Evolutionary conservation across 2,329 filamentous ascomycete genomes (phyloP).

Genomic region (Cyphellophora europaea): DNA sequence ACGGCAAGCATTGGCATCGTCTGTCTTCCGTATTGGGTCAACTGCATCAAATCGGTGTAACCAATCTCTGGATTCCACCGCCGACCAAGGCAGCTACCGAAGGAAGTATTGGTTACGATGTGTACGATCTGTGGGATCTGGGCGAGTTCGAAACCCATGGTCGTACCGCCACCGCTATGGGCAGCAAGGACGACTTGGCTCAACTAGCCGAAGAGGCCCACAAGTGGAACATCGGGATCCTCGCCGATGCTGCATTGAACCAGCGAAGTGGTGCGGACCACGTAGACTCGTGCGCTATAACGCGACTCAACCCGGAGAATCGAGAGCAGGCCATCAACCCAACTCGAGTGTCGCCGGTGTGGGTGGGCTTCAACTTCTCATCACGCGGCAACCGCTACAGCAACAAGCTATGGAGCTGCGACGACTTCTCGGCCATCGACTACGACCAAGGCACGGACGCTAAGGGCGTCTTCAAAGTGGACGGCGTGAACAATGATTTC

Average conservation of each 20-base stretch:
- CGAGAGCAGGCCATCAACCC: background rate
- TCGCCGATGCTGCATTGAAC: slow-evolving; percentile 64
- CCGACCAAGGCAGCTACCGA: slow-evolving; percentile 56
- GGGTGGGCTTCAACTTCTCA: slow-evolving; percentile 58
- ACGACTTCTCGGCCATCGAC: slow-evolving; percentile 61
- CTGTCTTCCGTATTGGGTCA: slow-evolving; percentile 43
- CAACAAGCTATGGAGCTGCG: slow-evolving; percentile 53
- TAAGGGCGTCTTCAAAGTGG: slow-evolving; percentile 53
- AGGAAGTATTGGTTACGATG: slow-evolving; percentile 57
- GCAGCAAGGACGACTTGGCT: slow-evolving; percentile 50
- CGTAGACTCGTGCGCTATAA: slow-evolving; percentile 58
- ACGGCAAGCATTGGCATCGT: slow-evolving; percentile 49
- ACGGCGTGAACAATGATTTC: slow-evolving; percentile 55
- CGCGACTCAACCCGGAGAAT: slow-evolving; percentile 23
- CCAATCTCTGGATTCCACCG: slow-evolving; percentile 59
- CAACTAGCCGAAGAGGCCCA: slow-evolving; percentile 43
- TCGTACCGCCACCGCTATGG: slow-evolving; percentile 58
- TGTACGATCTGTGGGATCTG: slow-evolving; percentile 61
- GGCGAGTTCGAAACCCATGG: slow-evolving; percentile 68
- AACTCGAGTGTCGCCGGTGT: slow-evolving; percentile 22
- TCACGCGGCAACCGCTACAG: slow-evolving; percentile 53
- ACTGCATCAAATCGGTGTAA: slow-evolving; percentile 51
- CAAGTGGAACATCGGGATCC: slow-evolving; percentile 45
- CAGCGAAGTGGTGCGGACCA: slow-evolving; percentile 61
- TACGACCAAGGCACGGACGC: slow-evolving; percentile 49